Conservation (phyloP, 306 rosid genomes). For the Castanea mollissima region DNA sequence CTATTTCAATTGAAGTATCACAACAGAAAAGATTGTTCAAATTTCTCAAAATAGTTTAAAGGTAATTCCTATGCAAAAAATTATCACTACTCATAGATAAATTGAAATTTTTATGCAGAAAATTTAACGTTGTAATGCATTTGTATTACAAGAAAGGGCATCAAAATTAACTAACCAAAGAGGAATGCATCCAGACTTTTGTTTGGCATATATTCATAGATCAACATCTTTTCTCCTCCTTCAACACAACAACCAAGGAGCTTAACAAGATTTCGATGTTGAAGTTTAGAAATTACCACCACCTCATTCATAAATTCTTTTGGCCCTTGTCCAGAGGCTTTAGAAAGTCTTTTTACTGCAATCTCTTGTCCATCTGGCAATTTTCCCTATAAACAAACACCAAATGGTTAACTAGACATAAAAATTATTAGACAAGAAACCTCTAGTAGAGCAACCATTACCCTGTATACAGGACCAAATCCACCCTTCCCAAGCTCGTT, state of each 20-base stretch:
- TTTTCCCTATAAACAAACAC: constrained; percentile 19
- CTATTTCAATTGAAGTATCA: neutral
- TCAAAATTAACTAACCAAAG: constrained; percentile 30
- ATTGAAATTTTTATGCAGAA: too few species aligned
- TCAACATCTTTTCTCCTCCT: constrained; percentile 40
- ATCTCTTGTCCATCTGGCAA: constrained; percentile 37
- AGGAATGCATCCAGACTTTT: constrained; percentile 38
- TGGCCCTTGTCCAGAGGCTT: constrained; percentile 37
- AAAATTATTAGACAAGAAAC: neutral
- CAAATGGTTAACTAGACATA: neutral
- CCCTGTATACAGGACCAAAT: constrained; percentile 34
- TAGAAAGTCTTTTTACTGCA: constrained; percentile 47
- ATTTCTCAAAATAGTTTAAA: neutral
- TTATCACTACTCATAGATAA: too few species aligned
- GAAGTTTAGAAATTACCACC: constrained; percentile 46
- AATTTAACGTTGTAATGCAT: too few species aligned
- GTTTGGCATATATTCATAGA: constrained; percentile 54
- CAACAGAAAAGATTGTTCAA: too few species aligned
- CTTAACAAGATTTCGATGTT: constrained; percentile 52
- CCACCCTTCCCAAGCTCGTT: constrained; percentile 36
- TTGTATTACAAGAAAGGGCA: too few species aligned
- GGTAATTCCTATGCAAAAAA: too few species aligned
- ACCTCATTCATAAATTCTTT: constrained; percentile 53
- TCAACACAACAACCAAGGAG: constrained; percentile 44
- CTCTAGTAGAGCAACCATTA: neutral